A percentile compares a stretch with the other conserved stretches of the same genome.
These are phyloP conservation scores for Diaporthe capsici DNA, from an alignment of 2,329 filamentous ascomycete species.

Conservation along the genomic window DNA sequence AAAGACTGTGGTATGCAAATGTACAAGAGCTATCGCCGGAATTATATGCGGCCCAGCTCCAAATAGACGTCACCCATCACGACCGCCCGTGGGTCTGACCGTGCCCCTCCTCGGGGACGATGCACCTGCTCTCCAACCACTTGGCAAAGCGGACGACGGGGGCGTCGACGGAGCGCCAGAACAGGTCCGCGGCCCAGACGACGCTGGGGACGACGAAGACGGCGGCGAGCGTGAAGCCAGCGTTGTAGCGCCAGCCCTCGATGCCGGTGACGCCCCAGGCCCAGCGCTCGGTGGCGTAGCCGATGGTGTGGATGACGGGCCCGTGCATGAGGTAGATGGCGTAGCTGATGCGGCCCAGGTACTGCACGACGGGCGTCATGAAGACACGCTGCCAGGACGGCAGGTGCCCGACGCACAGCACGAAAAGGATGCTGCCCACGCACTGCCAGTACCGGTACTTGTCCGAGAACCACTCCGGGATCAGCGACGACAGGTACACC, in stretches of 20 bases:
- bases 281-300: slow-evolving; percentile 65
- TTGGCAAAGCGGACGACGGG: slow-evolving; percentile 69
- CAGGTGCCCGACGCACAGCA: slow-evolving; percentile 64
- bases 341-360: slow-evolving; percentile 73
- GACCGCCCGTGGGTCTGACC: slow-evolving; percentile 20
- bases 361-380: slow-evolving; percentile 64
- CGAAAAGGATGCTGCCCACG: slow-evolving; percentile 66
- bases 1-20: slow-evolving; percentile 26
- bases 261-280: slow-evolving; percentile 63
- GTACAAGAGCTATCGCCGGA: neutral
- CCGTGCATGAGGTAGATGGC: slow-evolving; percentile 74
- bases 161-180: slow-evolving; percentile 68
- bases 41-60: neutral
- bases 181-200: slow-evolving; percentile 69
- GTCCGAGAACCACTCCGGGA: slow-evolving; percentile 64
- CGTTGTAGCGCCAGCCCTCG: slow-evolving; percentile 60
- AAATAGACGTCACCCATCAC: neutral
- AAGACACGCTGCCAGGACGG: slow-evolving; percentile 65
- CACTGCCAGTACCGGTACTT: slow-evolving; percentile 71
- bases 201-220: slow-evolving; percentile 65
- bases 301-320: slow-evolving; percentile 66
- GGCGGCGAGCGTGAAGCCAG: slow-evolving; percentile 62
- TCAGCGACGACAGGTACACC: slow-evolving; percentile 61
- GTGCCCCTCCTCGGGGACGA: slow-evolving; percentile 43
- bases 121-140: slow-evolving; percentile 65